Base-by-base conservation (phyloP, 2,329 filamentous ascomycete genomes). In the Emericellopsis cladophorae region DNA sequence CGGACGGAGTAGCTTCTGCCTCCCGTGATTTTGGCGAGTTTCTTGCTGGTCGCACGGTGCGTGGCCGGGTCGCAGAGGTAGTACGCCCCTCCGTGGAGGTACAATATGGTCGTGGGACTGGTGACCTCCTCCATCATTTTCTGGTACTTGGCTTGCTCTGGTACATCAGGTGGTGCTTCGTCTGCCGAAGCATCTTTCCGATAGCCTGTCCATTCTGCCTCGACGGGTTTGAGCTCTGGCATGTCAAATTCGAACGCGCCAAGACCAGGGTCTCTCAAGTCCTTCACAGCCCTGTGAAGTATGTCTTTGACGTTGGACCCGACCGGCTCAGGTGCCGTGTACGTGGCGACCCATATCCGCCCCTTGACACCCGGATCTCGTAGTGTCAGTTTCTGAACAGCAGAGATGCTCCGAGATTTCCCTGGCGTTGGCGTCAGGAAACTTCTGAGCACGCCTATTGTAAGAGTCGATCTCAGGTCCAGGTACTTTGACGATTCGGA, bases 191-290 rank as follows among this genome's bases (percentile, higher is more conserved):
- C 82, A 31, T 55, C 64, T 1, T 70, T 65, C 21, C 84, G 68
- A 56, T 81, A 81, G 0, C 82, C 81, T 4, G 80, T 84, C 84
- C 84, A 89, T 56, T 90, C 84, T 21, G 76, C 81, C 54, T 85
- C 74, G 5, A 85, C 68, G 15, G 73, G 61, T 2, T 61, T 55
- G 1, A 77, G 53, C 0, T 70, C 69, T 1, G 81, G 79, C 44
- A 73, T 44, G n/a, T 45, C 43, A 11, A 54, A 45, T 5, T 31
- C 37, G 37, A 45, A 37, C 11, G 34, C 44, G 16, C 35, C 36
- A 4, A 40, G 34, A 40, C 43, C 42, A 12, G 39, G 44, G 23
- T 26, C 44, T 31, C 40, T 33, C 53, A 60, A 49, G 23, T 49
- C 45, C 15, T 49, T 44, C 36, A 88, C 74, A 4, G 71, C 72